These are phyloP conservation scores for Parietichytrium sp. DNA, from an alignment of 108 stramenopile genomes.

Conservation along the genomic window DNA sequence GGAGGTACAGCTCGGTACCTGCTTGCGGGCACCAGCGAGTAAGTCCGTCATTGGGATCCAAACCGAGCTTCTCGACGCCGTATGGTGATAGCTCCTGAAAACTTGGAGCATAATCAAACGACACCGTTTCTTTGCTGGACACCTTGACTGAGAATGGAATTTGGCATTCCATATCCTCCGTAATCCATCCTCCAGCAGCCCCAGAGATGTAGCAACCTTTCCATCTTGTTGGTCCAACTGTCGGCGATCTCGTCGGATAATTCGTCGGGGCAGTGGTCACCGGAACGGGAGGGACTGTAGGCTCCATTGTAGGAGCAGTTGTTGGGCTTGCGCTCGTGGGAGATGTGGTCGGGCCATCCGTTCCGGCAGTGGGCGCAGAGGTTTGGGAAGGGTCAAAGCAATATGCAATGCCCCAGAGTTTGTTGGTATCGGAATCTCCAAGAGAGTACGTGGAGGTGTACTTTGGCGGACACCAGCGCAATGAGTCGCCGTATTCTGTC, in stretches of 20 bases:
- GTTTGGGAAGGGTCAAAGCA: neutral
- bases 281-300: neutral
- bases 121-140: neutral
- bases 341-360: neutral
- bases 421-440: neutral
- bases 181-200: neutral
- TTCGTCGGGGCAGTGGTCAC: neutral
- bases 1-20: neutral
- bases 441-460: neutral
- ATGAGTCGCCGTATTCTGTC: neutral
- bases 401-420: neutral
- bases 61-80: neutral
- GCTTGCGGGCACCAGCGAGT: neutral
- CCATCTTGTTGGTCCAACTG: neutral
- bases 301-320: neutral
- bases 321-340: neutral
- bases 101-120: neutral
- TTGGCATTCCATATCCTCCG: neutral
- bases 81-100: neutral
- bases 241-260: neutral
- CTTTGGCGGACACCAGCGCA: conserved; percentile 12
- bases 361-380: neutral
- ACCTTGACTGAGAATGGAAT: neutral
- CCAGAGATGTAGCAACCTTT: neutral
- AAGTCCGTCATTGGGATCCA: neutral